Conservation (phyloP, 2,329 filamentous ascomycete species). For the Drechslera avenae region DNA sequence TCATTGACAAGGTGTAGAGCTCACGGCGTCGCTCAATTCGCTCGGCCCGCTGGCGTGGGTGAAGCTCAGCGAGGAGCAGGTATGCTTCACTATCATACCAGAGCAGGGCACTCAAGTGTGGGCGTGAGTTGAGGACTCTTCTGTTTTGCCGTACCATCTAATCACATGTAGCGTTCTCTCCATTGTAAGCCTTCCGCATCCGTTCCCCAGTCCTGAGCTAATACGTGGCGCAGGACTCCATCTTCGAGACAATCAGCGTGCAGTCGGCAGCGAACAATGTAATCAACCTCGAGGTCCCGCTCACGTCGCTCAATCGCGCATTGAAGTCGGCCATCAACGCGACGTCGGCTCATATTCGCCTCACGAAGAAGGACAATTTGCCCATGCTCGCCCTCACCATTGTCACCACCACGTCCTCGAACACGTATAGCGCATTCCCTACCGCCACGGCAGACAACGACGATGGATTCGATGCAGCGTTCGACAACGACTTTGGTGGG, state of each 20-base stretch:
- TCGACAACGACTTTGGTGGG: conserved; percentile 42
- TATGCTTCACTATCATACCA: conserved; percentile 94
- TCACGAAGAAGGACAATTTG: conserved; percentile 89
- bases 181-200: conserved; percentile 47
- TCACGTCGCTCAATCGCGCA: conserved; percentile 87
- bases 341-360: conserved; percentile 78
- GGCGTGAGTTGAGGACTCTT: conserved; percentile 66
- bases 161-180: conserved; percentile 46
- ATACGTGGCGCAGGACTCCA: conserved; percentile 67
- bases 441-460: conserved; percentile 32
- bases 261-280: conserved; percentile 87
- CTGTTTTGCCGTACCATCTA: conserved; percentile 22
- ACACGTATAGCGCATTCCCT: conserved; percentile 49
- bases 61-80: conserved; percentile 81
- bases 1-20: conserved; percentile 52
- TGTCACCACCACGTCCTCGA: conserved; percentile 68
- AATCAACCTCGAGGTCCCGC: conserved; percentile 94
- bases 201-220: conserved; percentile 7
- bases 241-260: conserved; percentile 87
- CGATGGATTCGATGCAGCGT: conserved; percentile 33
- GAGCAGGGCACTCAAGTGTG: conserved; percentile 95
- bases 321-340: conserved; percentile 85
- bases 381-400: conserved; percentile 91
- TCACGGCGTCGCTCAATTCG: conserved; percentile 66
- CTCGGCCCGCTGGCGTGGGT: conserved; percentile 88